These are phyloP conservation scores for Trifolium subterraneum DNA, from an alignment of 306 rosid species.

Conservation along the genomic window DNA sequence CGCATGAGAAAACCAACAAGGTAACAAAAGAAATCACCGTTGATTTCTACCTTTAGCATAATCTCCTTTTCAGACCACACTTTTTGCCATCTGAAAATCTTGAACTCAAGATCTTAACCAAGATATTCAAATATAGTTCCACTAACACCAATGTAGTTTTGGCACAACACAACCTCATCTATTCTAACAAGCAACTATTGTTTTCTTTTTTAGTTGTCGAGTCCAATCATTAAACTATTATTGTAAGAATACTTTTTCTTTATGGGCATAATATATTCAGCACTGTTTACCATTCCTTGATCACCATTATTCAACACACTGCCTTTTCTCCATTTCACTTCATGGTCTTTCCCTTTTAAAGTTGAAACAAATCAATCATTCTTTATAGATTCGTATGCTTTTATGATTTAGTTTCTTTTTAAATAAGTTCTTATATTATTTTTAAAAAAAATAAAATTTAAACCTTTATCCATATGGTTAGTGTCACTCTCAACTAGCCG, in stretches of 20 bases:
- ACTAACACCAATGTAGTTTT: too few species aligned
- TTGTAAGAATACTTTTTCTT: not conserved
- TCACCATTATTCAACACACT: not conserved
- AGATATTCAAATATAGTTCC: too few species aligned
- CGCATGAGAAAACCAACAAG: too few species aligned
- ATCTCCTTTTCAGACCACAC: too few species aligned
- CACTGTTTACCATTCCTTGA: not conserved
- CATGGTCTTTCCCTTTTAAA: not conserved
- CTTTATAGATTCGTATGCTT: not conserved
- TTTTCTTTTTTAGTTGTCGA: not conserved
- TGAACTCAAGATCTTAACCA: too few species aligned
- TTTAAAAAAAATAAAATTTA: not conserved
- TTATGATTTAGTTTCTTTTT: not conserved
- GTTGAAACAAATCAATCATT: not conserved
- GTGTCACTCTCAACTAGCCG: not conserved
- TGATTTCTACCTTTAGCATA: too few species aligned
- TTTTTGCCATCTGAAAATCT: too few species aligned
- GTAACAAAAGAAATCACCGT: too few species aligned
- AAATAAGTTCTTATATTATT: not conserved
- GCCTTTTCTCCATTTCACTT: conserved; percentile 5
- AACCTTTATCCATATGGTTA: not conserved
- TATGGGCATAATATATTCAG: not conserved
- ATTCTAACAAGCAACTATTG: not conserved
- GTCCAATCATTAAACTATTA: conserved; percentile 15
- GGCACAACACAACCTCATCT: too few species aligned